phyloP scores from a whole-genome alignment of 1,139 yeast genomes.

The Debaryomyces nepalensis region DNA sequence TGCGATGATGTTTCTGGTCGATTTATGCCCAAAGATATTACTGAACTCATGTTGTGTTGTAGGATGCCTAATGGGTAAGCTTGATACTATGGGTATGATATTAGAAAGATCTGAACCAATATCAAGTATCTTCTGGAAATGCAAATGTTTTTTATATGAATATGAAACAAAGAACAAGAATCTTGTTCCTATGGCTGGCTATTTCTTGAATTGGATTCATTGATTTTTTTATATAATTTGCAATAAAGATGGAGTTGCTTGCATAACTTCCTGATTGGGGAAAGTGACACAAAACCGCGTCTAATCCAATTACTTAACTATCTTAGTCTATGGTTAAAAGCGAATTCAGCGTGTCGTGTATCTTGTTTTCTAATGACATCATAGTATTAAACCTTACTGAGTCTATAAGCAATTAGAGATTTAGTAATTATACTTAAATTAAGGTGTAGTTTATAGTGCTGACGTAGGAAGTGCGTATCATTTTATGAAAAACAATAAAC shows the following conservation, averaged over 20 bases:
- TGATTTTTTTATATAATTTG: neutral
- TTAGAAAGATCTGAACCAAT: neutral
- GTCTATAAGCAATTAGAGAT: no score
- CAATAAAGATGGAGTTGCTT: slow-evolving; percentile 1
- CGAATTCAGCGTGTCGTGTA: neutral
- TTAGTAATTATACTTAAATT: no score
- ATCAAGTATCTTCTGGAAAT: neutral
- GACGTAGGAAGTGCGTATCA: no score
- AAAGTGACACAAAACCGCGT: slow-evolving; percentile 8
- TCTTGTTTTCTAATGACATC: neutral
- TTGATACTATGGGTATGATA: neutral
- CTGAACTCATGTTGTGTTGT: neutral
- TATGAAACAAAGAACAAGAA: neutral
- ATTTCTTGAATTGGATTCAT: neutral
- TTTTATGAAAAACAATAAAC: no score
- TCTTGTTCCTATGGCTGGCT: slow-evolving; percentile 5
- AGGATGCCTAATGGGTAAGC: neutral
- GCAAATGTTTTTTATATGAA: neutral
- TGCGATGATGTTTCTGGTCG: neutral
- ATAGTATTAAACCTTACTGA: no score
- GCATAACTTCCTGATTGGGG: slow-evolving; percentile 7
- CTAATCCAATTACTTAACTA: slow-evolving; percentile 4
- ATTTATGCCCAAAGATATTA: neutral
- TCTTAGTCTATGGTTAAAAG: neutral
- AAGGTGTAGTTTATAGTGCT: no score